These are phyloP conservation scores for Boletus rex-veris DNA, from an alignment of 768 basidiomycete species.

Conservation along the genomic window DNA sequence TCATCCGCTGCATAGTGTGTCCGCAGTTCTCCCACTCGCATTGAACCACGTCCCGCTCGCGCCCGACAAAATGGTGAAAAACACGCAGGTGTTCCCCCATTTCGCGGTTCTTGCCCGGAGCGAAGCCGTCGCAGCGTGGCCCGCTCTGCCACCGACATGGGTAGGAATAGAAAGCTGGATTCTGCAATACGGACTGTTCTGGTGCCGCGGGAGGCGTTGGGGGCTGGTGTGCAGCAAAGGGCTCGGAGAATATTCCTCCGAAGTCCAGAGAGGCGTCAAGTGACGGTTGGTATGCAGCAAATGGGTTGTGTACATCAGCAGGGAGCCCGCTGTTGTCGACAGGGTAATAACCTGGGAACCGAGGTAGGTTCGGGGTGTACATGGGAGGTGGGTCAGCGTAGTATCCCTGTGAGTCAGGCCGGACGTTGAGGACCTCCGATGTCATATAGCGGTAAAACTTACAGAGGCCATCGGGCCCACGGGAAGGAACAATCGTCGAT, in stretches of 20 bases:
- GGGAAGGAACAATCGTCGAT: neutral
- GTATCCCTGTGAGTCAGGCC: constrained; percentile 8
- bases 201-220: constrained; percentile 13
- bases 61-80: constrained; percentile 22
- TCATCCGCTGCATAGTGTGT: constrained; percentile 28
- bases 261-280: neutral
- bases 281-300: neutral
- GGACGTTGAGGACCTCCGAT: neutral
- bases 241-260: neutral
- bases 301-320: neutral
- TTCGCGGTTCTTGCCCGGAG: constrained; percentile 30
- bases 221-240: constrained; percentile 8
- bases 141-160: constrained; percentile 24
- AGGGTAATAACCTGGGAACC: neutral
- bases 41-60: constrained; percentile 23
- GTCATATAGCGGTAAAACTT: neutral
- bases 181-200: neutral
- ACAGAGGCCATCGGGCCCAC: constrained; percentile 3
- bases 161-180: constrained; percentile 7
- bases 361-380: neutral
- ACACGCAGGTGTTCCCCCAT: constrained; percentile 28
- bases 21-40: constrained; percentile 26
- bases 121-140: constrained; percentile 19
- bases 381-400: neutral
- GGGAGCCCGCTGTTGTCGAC: neutral